Base-by-base conservation (phyloP, 257 asterid species). In the Solanum rostratum region DNA sequence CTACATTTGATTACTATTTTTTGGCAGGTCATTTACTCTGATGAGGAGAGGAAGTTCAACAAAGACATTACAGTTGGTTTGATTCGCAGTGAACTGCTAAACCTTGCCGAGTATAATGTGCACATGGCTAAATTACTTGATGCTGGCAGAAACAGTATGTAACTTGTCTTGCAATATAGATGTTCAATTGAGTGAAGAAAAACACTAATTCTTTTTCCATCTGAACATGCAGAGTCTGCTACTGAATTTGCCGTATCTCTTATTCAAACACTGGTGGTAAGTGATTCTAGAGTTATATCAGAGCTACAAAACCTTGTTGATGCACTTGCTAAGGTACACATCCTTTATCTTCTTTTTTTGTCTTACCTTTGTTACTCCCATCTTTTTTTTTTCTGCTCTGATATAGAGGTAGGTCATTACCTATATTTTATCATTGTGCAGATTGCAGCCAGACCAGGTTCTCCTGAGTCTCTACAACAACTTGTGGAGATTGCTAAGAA, bases 381-480 rank as follows among this genome's bases (percentile, higher is more conserved):
- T 22, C 9, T 14, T 20, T 69, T 20, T 82, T 62, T 9, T 19
- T 49, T 54, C 63, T 52, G 88, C 73, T 69, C 27, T 65, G 41
- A 20, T 54, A 57, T 79, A 15, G 63, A 37, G 50, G 43, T 52
- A 53, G 68, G 80, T 10, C 29, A 41, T 46, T 46, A 43, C 79
- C 29, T 27, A 29, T 63, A 30, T 49, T 87, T 86, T 62, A 41
- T 22, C 27, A 60, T 65, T 66, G 88, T 24, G 71, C 94, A 97
- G 99, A 90, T 97, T 85, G 99, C 99, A 24, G 92, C 97, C 85
- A 93, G 98, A 88, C 98, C 99, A 86, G 99, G 97, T 73, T 94
- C 98, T 88, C 99, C 98, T 0, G 98, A 97, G 87, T 92, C 97
- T 83, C 88, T 97, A 87, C 97, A 92, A 80, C 95, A 90, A 88